phyloP scores from a whole-genome alignment of 805 yeast species.

The Zygoascus flipseniorum region DNA sequence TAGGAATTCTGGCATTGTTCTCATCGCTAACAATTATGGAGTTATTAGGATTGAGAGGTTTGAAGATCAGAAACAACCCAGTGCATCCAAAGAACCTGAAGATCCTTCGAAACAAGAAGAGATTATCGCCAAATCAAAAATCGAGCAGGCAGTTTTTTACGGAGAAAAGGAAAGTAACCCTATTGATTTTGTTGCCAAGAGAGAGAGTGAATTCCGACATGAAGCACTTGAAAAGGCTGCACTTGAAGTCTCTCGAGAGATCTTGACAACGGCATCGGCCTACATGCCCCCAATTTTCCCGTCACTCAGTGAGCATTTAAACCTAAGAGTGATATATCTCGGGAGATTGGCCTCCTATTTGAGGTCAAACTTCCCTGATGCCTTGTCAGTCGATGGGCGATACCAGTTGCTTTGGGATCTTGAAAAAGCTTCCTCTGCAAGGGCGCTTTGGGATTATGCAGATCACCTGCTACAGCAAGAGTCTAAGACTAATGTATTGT shows the following conservation, averaged over 20 bases:
- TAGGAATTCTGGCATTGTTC: constrained; percentile 38
- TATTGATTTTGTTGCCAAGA: constrained; percentile 37
- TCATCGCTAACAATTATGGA: constrained; percentile 50
- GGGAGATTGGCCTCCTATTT: constrained; percentile 39
- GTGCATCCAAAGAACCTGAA: background rate
- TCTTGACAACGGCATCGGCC: constrained; percentile 46
- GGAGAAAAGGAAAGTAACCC: constrained; percentile 30
- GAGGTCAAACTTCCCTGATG: constrained; percentile 35
- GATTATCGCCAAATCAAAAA: constrained; percentile 53
- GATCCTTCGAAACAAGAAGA: background rate
- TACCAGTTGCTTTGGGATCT: constrained; percentile 32
- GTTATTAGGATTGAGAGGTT: constrained; percentile 51
- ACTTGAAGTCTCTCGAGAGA: constrained; percentile 42
- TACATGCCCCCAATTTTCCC: constrained; percentile 49
- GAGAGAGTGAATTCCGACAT: constrained; percentile 36
- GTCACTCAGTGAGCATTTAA: constrained; percentile 43
- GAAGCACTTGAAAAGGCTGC: constrained; percentile 46
- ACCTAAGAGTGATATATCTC: constrained; percentile 39
- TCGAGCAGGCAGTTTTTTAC: constrained; percentile 78
- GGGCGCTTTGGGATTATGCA: constrained; percentile 32
- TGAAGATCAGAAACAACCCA: constrained; percentile 11
- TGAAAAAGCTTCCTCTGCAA: constrained; percentile 43
- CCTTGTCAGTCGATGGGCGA: constrained; percentile 31
- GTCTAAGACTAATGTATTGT: constrained; percentile 5
- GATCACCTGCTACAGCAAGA: constrained; percentile 7